Percentiles rank a stretch among this genome's conserved stretches.
Evolutionary conservation across 1,284 basidiomycete species (phyloP).

Genomic region (Caloboletus firmus): DNA sequence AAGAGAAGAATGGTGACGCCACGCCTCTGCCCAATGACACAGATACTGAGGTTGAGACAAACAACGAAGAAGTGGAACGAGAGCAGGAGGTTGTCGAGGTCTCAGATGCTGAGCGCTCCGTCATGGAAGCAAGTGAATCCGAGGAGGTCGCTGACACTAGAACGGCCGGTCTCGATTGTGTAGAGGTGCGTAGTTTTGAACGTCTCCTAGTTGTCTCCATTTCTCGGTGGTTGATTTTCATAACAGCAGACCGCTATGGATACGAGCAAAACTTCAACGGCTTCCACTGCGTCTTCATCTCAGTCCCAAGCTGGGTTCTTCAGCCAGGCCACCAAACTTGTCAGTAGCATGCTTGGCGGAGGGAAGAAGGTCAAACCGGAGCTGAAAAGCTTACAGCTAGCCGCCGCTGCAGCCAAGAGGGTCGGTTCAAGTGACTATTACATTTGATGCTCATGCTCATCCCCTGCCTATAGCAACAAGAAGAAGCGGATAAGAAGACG

Average conservation of each 20-base stretch:
- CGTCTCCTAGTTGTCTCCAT: not conserved
- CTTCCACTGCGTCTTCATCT: slow-evolving; percentile 51
- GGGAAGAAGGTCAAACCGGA: slow-evolving; percentile 66
- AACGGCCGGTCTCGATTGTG: slow-evolving; percentile 41
- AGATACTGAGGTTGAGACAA: slow-evolving; percentile 4
- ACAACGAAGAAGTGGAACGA: slow-evolving; percentile 26
- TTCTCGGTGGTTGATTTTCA: slow-evolving; percentile 1
- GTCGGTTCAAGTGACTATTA: slow-evolving; percentile 40
- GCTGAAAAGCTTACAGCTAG: slow-evolving; percentile 81
- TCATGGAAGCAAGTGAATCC: slow-evolving; percentile 39
- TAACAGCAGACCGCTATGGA: slow-evolving; percentile 30
- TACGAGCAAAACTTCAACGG: slow-evolving; percentile 54
- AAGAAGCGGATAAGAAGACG: slow-evolving; percentile 78
- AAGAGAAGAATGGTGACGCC: slow-evolving; percentile 12
- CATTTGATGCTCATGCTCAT: slow-evolving; percentile 7
- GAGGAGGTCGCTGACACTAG: slow-evolving; percentile 41
- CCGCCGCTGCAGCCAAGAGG: slow-evolving; percentile 80
- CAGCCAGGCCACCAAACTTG: slow-evolving; percentile 63
- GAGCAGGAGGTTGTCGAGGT: slow-evolving; percentile 39
- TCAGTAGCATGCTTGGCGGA: slow-evolving; percentile 62
- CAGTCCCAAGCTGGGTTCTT: slow-evolving; percentile 62
- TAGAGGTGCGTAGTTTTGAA: slow-evolving; percentile 36
- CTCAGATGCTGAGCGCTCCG: slow-evolving; percentile 33
- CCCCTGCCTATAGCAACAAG: slow-evolving; percentile 66
- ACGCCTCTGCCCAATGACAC: slow-evolving; percentile 15